Base-by-base conservation (phyloP, 2,329 filamentous ascomycete species). In the Colletotrichum sp. region DNA sequence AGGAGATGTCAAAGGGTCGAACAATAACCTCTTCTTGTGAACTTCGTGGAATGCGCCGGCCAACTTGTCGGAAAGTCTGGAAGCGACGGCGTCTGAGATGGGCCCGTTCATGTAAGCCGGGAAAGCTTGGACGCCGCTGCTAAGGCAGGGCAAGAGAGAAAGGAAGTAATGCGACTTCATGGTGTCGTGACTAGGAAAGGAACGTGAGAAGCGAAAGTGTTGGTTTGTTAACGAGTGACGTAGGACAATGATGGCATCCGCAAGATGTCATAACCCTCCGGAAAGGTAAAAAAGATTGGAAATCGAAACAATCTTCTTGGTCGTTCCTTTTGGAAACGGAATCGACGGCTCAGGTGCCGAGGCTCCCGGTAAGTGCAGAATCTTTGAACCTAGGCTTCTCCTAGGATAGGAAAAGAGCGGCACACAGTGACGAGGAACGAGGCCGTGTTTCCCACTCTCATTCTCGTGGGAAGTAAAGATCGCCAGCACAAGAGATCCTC, bases 21-120 rank as follows among this genome's bases (percentile, higher is more conserved):
- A 76, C 2, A 78, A 38, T 3, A 75, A 57, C 21, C 76, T 64
- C 71, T 77, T 78, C 51, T 72, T 24, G 21, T 74, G 73, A n/a
- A 67, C 24, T 34, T 77, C 57, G 16, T 66, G 68, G 3, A 77
- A 31, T 13, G 59, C 62, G n/a, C 71, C 34, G 34, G 57, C 57
- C 18, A 78, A 15, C 21, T 73, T 54, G 4, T 24, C 63, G 1
- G 75, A 66, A 24, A 65, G 66, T 16, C 47, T 36, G 2, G 72
- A 74, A 15, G 58, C 63, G 6, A 54, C 69, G 12, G 62, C 70
- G 9, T 75, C 74, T 31, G 63, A 66, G 63, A 69, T 38, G 16
- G 66, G 69, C 9, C 70, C 59, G 43, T 70, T 73, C 33, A 68
- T 58, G 36, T 75, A 67, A 11, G 74, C 73, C 2, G 76, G 75